Percentiles rank a stretch among this genome's conserved stretches.
These are phyloP conservation scores for Hymenoscyphus occultus DNA, from an alignment of 2,329 filamentous ascomycete genomes.

Conservation along the genomic window DNA sequence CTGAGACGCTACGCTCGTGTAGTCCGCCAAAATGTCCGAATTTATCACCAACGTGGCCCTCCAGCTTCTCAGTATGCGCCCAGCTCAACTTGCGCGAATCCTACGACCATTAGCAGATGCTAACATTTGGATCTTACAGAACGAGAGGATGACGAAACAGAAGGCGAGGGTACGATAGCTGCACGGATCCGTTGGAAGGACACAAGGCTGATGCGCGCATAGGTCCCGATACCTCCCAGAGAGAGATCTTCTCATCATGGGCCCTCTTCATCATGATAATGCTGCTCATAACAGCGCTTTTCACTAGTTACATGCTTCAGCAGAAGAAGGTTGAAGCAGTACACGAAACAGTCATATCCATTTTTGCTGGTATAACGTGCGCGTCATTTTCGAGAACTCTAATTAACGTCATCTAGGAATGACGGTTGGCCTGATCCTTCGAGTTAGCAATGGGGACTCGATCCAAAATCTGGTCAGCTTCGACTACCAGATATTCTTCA, in stretches of 20 bases:
- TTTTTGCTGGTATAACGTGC: conserved; percentile 73
- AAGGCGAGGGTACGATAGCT: conserved; percentile 28
- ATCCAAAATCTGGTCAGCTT: conserved; percentile 92
- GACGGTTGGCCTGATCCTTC: conserved; percentile 86
- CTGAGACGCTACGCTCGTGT: neutral
- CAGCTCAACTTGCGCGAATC: conserved; percentile 7
- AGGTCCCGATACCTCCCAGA: conserved; percentile 78
- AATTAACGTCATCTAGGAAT: conserved; percentile 60
- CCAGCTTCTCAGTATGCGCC: conserved; percentile 36
- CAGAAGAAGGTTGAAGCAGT: conserved; percentile 96
- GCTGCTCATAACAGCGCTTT: conserved; percentile 89
- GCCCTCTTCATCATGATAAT: conserved; percentile 95
- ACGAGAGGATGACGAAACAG: conserved; percentile 32
- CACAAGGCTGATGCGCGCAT: conserved; percentile 25
- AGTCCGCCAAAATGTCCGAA: conserved; percentile 29
- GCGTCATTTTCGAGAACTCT: neutral
- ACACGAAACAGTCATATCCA: conserved; percentile 96
- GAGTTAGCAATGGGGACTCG: conserved; percentile 75
- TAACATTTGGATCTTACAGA: conserved; percentile 24
- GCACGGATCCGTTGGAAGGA: conserved; percentile 10
- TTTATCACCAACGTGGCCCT: conserved; percentile 31
- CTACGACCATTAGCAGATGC: conserved; percentile 5
- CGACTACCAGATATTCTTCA: conserved; percentile 99
- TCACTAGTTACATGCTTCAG: conserved; percentile 95
- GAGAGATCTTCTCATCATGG: conserved; percentile 95